Base-by-base conservation (phyloP, 192 early-diverging fungal species). In the Mortierella claussenii region DNA sequence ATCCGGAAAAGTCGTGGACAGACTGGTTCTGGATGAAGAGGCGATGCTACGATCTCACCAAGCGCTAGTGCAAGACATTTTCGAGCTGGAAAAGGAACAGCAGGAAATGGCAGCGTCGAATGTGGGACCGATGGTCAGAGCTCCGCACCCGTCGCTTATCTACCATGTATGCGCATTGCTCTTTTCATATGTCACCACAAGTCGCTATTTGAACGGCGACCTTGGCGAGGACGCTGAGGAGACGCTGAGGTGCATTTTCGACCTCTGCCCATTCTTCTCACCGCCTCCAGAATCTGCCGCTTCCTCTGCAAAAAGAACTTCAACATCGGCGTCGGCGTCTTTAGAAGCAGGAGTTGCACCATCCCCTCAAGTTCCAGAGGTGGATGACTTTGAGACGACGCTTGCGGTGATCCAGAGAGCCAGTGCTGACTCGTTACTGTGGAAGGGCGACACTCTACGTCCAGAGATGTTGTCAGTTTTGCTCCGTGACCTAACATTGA, bases 331-430 rank as follows among this genome's bases (percentile, higher is more conserved):
- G n/a, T 21, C 50, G 27, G 28, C 57, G 1, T 12, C 33, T 32
- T 5, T 36, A 40, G 37, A 40, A 6, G 30, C 17, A 44, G 28
- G 36, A 4, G 51, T 30, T 32, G 24, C 56, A 13, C 37, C 37
- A 10, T 40, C 37, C 23, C 33, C 31, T 21, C 40, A 34, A 44
- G 24, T 51, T 7, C 44, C 52, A 3, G 60, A 62, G 23, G 73
- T 76, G 11, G 50, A 76, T 27, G 64, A 67, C 12, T 76, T 76
- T 57, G 73, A 76, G 45, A 76, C 73, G 18, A 62, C 73, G 1
- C 51, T 76, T 31, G 73, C 73, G 4, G 46, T 67, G 20, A 17
- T 76, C 3, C 73, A 76, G 24, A 36, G 30, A 10, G 42, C 43
- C 0, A 62, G 73, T 56, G 40, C 67, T 18, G 31, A 61, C 10